Percentiles rank a stretch among this genome's conserved stretches.
Evolutionary conservation across 2,329 filamentous ascomycete species (phyloP).

Genomic region (Nemania diffusa): DNA sequence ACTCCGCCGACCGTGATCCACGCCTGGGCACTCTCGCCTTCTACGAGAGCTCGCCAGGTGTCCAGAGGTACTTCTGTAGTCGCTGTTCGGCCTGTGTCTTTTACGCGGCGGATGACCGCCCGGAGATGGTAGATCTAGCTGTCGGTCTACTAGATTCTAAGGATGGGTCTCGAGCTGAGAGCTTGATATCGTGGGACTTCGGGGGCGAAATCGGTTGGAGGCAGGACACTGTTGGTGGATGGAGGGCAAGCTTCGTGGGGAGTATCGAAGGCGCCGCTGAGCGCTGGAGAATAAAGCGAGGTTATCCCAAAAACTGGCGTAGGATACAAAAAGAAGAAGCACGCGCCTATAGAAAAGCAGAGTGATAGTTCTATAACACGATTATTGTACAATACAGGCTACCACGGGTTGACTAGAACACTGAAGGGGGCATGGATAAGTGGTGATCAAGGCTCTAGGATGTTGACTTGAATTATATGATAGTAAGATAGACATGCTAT

Average conservation of each 20-base stretch:
- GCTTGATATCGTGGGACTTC: constrained; percentile 55
- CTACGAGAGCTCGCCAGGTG: constrained; percentile 56
- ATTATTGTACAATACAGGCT: not conserved
- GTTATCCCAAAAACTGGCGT: constrained; percentile 51
- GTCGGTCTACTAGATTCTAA: constrained; percentile 57
- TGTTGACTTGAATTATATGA: not conserved
- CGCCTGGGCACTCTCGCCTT: constrained; percentile 56
- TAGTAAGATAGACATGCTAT: not conserved
- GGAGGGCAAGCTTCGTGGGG: constrained; percentile 52
- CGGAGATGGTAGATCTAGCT: constrained; percentile 56
- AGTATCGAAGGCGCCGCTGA: constrained; percentile 50
- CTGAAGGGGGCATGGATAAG: not conserved
- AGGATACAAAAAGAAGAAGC: constrained; percentile 37
- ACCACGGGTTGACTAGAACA: too few species aligned
- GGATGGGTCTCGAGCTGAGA: constrained; percentile 59
- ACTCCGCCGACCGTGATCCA: constrained; percentile 45
- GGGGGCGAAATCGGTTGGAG: constrained; percentile 49
- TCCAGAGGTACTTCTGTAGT: constrained; percentile 61
- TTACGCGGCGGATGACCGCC: constrained; percentile 54
- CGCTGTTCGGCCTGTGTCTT: constrained; percentile 60
- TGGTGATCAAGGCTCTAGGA: too few species aligned
- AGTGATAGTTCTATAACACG: not conserved
- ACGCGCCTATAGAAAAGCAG: not conserved
- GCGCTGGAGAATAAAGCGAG: constrained; percentile 49
- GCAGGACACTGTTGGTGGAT: constrained; percentile 53